These are phyloP conservation scores for Angomonas desouzai DNA, from an alignment of 208 protist genomes.

Conservation along the genomic window DNA sequence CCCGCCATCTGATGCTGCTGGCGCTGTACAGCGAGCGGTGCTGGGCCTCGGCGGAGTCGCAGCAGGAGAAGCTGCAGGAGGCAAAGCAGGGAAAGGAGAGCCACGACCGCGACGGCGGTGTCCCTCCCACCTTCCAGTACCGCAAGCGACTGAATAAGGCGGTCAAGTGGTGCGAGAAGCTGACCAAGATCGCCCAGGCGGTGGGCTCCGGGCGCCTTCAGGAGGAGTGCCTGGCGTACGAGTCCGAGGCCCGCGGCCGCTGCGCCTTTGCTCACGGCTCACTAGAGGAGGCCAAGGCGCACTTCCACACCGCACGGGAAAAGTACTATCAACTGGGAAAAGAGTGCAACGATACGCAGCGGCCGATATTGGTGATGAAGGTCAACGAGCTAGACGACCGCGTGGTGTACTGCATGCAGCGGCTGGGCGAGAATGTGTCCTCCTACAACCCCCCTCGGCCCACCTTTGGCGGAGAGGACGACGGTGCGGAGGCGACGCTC, in stretches of 20 bases:
- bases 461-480: background rate
- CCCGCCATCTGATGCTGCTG: slow-evolving; percentile 70
- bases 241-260: slow-evolving; percentile 50
- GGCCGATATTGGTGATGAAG: slow-evolving; percentile 47
- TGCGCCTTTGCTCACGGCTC: slow-evolving; percentile 39
- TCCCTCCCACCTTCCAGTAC: slow-evolving; percentile 53
- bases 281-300: slow-evolving; percentile 50
- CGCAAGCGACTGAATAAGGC: slow-evolving; percentile 87
- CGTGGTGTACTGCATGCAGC: slow-evolving; percentile 82
- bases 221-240: slow-evolving; percentile 59
- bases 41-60: slow-evolving; percentile 71
- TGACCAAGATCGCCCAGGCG: slow-evolving; percentile 35
- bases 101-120: slow-evolving; percentile 50
- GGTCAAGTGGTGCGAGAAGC: slow-evolving; percentile 69
- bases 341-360: slow-evolving; percentile 29
- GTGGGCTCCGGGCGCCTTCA: slow-evolving; percentile 50
- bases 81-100: slow-evolving; percentile 26
- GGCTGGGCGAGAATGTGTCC: slow-evolving; percentile 51
- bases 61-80: slow-evolving; percentile 49
- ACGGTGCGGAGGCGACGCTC: slow-evolving; percentile 10
- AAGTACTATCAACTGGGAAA: slow-evolving; percentile 34
- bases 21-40: slow-evolving; percentile 80
- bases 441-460: slow-evolving; percentile 38
- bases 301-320: slow-evolving; percentile 48
- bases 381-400: slow-evolving; percentile 80